Evolutionary conservation across 495 filamentous ascomycete species (phyloP).

Genomic region (Podospora comata): DNA sequence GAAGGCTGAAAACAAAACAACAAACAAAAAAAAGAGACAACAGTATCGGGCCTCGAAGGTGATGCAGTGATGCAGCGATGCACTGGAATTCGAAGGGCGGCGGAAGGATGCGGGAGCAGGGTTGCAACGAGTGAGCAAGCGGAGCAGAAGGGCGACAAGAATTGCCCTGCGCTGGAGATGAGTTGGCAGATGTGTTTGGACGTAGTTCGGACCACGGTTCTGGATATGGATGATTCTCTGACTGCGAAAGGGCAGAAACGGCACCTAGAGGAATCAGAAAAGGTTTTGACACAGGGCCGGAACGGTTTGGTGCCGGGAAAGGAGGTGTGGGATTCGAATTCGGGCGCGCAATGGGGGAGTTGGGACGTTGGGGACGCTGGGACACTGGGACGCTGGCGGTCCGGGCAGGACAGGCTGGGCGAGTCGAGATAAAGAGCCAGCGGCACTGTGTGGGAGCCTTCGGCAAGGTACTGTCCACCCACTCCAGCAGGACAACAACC

Average conservation of each 20-base stretch:
- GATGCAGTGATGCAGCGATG: slow-evolving; percentile 18
- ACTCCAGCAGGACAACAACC: neutral
- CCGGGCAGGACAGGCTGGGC: slow-evolving; percentile 11
- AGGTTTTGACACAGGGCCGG: slow-evolving; percentile 39
- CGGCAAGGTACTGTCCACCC: slow-evolving; percentile 10
- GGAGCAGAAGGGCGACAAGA: slow-evolving; percentile 13
- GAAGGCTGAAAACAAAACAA: slow-evolving; percentile 11
- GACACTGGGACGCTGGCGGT: slow-evolving; percentile 22
- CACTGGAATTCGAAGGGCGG: slow-evolving; percentile 13
- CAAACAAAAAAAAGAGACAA: neutral
- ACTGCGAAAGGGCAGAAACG: slow-evolving; percentile 12
- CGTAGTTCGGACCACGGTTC: slow-evolving; percentile 22
- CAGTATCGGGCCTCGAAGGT: slow-evolving; percentile 13
- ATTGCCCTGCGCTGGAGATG: slow-evolving; percentile 13
- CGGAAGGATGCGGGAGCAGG: slow-evolving; percentile 20
- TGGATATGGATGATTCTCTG: slow-evolving; percentile 11
- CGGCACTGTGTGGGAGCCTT: slow-evolving; percentile 25
- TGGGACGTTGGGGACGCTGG: slow-evolving; percentile 19
- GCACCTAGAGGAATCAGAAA: slow-evolving; percentile 38
- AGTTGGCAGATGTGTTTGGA: slow-evolving; percentile 7
- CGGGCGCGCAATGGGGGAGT: slow-evolving; percentile 14
- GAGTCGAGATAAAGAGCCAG: slow-evolving; percentile 25
- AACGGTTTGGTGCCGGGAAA: slow-evolving; percentile 39
- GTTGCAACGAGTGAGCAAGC: slow-evolving; percentile 18
- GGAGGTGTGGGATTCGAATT: slow-evolving; percentile 30